These are phyloP conservation scores for Cladosporium sp. DNA, from an alignment of 2,329 filamentous ascomycete species.

Conservation along the genomic window DNA sequence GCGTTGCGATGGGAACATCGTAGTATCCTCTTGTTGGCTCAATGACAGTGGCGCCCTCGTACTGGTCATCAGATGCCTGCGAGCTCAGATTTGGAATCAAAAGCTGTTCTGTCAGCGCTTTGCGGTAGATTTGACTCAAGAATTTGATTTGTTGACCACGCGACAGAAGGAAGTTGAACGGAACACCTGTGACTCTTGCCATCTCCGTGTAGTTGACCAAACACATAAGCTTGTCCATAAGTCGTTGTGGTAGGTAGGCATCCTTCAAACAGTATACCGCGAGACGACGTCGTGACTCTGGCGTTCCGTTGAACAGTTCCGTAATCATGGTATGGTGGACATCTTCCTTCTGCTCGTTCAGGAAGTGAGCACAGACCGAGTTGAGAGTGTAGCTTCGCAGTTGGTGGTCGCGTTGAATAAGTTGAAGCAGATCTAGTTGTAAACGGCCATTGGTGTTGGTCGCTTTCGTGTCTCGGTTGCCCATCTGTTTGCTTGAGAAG, in stretches of 20 bases:
- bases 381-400: constrained; percentile 95
- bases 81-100: constrained; percentile 83
- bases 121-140: constrained; percentile 93
- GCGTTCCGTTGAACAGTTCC: constrained; percentile 92
- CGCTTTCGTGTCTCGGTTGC: constrained; percentile 86
- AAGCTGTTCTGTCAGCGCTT: constrained; percentile 86
- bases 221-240: constrained; percentile 97
- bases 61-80: constrained; percentile 74
- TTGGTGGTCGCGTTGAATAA: constrained; percentile 92
- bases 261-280: constrained; percentile 97
- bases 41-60: constrained; percentile 96
- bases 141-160: constrained; percentile 97
- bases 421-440: constrained; percentile 88
- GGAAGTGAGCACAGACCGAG: constrained; percentile 88
- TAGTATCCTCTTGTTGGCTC: constrained; percentile 93
- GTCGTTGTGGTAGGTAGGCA: constrained; percentile 85
- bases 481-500: constrained; percentile 97
- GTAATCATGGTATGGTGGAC: constrained; percentile 99
- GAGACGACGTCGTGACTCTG: constrained; percentile 83
- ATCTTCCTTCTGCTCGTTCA: constrained; percentile 97
- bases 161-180: constrained; percentile 89
- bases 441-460: constrained; percentile 93
- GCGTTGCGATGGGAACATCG: constrained; percentile 87
- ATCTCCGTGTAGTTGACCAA: constrained; percentile 99
- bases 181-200: constrained; percentile 97